Evolutionary conservation across 768 basidiomycete species (phyloP), one percentile per base, ranked within the genome.

Genomic region (Russula griseocarnosa): DNA sequence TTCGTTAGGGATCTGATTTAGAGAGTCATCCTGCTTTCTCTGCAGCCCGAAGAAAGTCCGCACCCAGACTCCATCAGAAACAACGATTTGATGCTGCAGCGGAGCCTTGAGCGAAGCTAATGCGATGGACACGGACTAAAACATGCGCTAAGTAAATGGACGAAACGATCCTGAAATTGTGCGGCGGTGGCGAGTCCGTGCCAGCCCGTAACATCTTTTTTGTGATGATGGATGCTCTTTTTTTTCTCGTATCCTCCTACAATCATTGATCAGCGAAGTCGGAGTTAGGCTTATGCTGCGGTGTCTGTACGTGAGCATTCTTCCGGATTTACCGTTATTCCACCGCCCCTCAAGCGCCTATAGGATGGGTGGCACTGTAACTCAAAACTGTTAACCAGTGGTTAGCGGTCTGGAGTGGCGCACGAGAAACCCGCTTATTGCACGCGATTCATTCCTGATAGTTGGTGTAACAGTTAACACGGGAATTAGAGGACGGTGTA

Each of bases 1-100:
- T 28, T 51, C 57, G 28, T 24, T 30, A n/a, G 28, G 46, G 7
- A 16, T 20, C 46, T 34, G 26, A 55, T 49, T 59, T 54, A 26
- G 52, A 10, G 38, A 51, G 46, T 26, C 26, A 32, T 40, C 28
- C 32, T 26, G 32, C 40, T 38, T 58, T 58, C 62, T 28, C 42
- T 5, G 34, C 14, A 28, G 13, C n/a, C 63, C 63, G 63, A 55
- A 40, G 24, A 64, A 55, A 32, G n/a, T 47, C 63, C 63, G 63
- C 18, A n/a, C 32, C 26, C 20, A 63, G 38, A 60, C 38, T 42
- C 36, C 38, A 60, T 64, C 58, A 59, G 51, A 54, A 26, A 3
- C 38, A 42, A 40, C 6, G 11, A 13, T 1, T 32, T 30, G n/a
- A 50, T 50, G 49, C 26, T 28, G 49, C 14, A 50, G 24, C 8